These are phyloP conservation scores for Picochlorum sp. DNA, from an alignment of 139 green algal genomes.

Conservation along the genomic window DNA sequence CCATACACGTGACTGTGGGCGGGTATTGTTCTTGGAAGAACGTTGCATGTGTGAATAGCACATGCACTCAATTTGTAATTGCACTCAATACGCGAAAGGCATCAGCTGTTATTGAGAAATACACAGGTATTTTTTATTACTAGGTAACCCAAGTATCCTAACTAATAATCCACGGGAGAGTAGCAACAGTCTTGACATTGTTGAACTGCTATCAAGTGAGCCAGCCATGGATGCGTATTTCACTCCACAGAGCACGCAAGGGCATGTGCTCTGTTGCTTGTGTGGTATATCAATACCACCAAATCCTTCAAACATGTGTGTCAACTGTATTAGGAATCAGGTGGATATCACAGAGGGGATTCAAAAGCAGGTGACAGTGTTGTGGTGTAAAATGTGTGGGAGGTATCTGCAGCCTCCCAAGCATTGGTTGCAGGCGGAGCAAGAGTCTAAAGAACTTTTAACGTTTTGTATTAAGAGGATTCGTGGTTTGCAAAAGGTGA, in stretches of 20 bases:
- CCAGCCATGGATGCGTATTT: constrained; percentile 25
- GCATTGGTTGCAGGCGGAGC: constrained; percentile 84
- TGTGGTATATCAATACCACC: constrained; percentile 80
- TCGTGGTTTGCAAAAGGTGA: constrained; percentile 80
- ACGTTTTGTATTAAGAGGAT: constrained; percentile 94
- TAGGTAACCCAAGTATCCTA: no score
- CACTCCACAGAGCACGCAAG: constrained; percentile 46
- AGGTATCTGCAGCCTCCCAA: constrained; percentile 93
- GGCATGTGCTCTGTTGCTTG: constrained; percentile 88
- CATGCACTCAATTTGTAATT: no score
- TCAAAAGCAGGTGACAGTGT: constrained; percentile 81
- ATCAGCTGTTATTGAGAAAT: no score
- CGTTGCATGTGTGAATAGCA: no score
- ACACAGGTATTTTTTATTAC: no score
- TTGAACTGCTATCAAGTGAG: no score
- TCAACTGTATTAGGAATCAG: constrained; percentile 92
- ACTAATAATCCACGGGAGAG: no score
- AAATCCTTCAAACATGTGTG: constrained; percentile 98
- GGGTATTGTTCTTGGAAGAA: no score
- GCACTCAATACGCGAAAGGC: no score
- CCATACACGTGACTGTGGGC: no score
- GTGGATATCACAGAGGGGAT: constrained; percentile 96
- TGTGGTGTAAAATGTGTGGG: constrained; percentile 87
- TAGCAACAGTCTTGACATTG: no score
- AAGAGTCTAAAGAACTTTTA: constrained; percentile 94